Base-by-base conservation (phyloP, 306 rosid genomes). In the Medicago truncatula region DNA sequence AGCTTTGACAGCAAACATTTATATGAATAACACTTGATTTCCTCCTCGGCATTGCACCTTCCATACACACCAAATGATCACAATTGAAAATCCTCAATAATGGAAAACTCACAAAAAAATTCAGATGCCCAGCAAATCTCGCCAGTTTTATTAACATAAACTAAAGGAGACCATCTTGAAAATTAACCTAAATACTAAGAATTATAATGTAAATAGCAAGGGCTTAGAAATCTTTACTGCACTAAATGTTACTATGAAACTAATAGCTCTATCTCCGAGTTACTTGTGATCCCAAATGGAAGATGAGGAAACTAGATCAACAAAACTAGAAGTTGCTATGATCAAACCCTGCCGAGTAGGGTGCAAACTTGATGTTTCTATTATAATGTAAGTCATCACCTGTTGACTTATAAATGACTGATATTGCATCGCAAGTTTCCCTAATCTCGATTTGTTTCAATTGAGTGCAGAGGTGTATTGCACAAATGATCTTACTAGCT, bases 401-500 rank as follows among this genome's bases (percentile, higher is more conserved):
- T 57, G 59, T 38, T 47, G 44, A 62, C 70, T 63, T 67, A 58
- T 49, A 72, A 63, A 25, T 3, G 31, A 17, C 50, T 15, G 34
- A 68, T 68, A 70, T 50, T 74, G 52, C 49, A 67, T 78, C 38
- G 34, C 44, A 40, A 52, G 2, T 44, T 68, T 10, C 28, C 28
- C 10, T 60, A 59, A 20, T 44, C 70, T 70, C 34, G 54, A 40
- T 73, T 49, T 61, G 6, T 78, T 70, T 68, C 40, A 25, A 70
- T 47, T 58, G 82, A 76, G 60, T 77, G 84, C 83, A 95, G 98
- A 95, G 97, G 79, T 95, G 98, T 56, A 72, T 95, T 4, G 97
- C 61, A 38, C 98, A 95, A 83, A 95, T 95, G 97, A 4, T 89
- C 65, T 20, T 95, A 65, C 88, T 95, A 28, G 98, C 98, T 81